Base-by-base conservation (phyloP, 805 yeast species). In the Barnettozyma sp. region DNA sequence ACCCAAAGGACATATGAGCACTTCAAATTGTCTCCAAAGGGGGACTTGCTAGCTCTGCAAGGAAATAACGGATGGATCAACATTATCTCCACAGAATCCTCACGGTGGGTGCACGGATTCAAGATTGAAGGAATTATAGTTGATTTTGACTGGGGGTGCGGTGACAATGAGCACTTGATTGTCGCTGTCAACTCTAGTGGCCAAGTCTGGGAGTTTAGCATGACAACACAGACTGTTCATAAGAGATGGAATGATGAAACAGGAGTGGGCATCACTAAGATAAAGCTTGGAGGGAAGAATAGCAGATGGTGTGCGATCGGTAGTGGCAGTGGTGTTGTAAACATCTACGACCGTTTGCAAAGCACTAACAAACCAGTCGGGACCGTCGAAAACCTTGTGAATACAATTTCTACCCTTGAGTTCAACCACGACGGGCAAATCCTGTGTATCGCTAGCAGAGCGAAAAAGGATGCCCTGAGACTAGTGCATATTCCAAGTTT, bases 61-160 rank as follows among this genome's bases (percentile, higher is more conserved):
- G 98, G 97, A 49, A 76, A 77, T 42, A 75, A 80, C 38, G 99
- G 99, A 22, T 90, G 95, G 92, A 70, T 92, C 42, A 90, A 90
- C 55, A 55, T 94, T 5, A 54, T 92, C 21, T 77, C 80, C 31
- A 81, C 92, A 2, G 49, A 63, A 6, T 80, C 85, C 0, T 94
- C 95, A n/a, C 87, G 83, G 49, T 88, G 92, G 82, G 55, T 85
- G 15, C 71, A 76, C 30, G 95, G 90, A 3, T 86, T 86, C 54
- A 90, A 90, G 56, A 72, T 87, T 21, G 96, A 92, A 55, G 97
- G 97, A 5, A 73, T 74, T 2, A 64, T 88, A 28, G 76, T 82
- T 6, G 98, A 92, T 58, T 76, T 88, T 50, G 87, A 70, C 21
- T 83, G 88, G 71, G 51, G 71, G 26, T 45, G 42, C 5, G 72